phyloP scores from a whole-genome alignment of 495 filamentous ascomycete species.

The Aspergillus sclerotiicarbonarius region DNA sequence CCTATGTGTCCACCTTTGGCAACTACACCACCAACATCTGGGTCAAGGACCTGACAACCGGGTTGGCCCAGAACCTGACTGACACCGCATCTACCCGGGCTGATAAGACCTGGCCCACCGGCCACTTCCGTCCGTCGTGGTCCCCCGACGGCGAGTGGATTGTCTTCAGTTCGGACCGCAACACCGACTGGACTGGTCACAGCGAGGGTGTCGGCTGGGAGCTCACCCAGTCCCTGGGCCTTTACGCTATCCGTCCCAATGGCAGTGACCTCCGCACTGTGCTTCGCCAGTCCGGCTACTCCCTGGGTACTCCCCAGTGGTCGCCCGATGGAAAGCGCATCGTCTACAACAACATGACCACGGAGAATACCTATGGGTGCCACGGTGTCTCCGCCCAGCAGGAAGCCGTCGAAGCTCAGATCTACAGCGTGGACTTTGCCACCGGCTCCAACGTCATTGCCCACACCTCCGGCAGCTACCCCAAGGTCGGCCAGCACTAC shows the following conservation, averaged over 20 bases:
- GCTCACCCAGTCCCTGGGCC: conserved; percentile 14
- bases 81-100: conserved; percentile 8
- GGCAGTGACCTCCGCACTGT: conserved; percentile 10
- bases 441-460: not conserved
- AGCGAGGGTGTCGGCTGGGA: conserved; percentile 17
- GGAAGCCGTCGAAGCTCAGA: not conserved
- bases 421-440: conserved; percentile 5
- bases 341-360: conserved; percentile 17
- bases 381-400: conserved; percentile 3
- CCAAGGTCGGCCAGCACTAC: conserved; percentile 7
- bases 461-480: conserved; percentile 3
- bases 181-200: conserved; percentile 20
- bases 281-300: conserved; percentile 3
- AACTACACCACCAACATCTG: conserved; percentile 18
- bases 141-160: conserved; percentile 24
- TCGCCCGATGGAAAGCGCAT: conserved; percentile 21
- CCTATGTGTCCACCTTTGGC: conserved; percentile 14
- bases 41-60: conserved; percentile 15
- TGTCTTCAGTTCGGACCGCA: conserved; percentile 18
- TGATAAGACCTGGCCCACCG: conserved; percentile 5
- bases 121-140: conserved; percentile 26
- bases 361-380: conserved; percentile 9
- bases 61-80: conserved; percentile 15
- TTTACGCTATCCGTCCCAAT: conserved; percentile 13
- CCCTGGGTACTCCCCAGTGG: conserved; percentile 17